Conservation (phyloP, 1,284 basidiomycete genomes). For the Pisolithus thermaeus region DNA sequence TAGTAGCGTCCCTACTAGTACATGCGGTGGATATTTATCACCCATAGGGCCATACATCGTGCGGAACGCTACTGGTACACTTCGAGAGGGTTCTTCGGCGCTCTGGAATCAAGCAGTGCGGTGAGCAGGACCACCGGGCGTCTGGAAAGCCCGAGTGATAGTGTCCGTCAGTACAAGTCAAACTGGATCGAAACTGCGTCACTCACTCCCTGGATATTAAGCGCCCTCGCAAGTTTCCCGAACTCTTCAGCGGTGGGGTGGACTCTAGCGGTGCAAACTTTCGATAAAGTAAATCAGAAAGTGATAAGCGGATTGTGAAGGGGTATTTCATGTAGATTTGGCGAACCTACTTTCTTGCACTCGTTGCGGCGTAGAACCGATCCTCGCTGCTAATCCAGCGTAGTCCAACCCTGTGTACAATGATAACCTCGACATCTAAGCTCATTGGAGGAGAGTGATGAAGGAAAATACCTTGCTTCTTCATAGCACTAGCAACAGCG, state of each 20-base stretch:
- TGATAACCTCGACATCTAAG: background rate
- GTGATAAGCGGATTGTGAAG: background rate
- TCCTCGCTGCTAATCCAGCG: constrained; percentile 39
- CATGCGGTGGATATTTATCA: too few species aligned
- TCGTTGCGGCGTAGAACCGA: constrained; percentile 38
- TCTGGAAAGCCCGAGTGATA: too few species aligned
- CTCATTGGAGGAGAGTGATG: background rate
- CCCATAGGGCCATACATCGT: too few species aligned
- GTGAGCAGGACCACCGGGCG: too few species aligned
- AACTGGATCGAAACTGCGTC: constrained; percentile 4
- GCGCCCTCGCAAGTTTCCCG: constrained; percentile 39
- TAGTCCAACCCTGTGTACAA: constrained; percentile 40
- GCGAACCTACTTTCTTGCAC: constrained; percentile 46
- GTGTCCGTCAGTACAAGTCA: too few species aligned
- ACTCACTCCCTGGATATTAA: constrained; percentile 34
- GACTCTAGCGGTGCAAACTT: constrained; percentile 47
- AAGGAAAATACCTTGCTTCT: constrained; percentile 36
- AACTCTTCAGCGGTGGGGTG: constrained; percentile 50
- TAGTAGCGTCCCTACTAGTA: too few species aligned
- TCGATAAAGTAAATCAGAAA: background rate
- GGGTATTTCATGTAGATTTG: background rate
- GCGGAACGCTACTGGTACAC: too few species aligned
- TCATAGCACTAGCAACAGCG: constrained; percentile 51
- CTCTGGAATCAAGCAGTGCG: too few species aligned
- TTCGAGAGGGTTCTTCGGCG: too few species aligned